Percentiles rank a stretch among this genome's conserved stretches.
Conservation (phyloP, 2,329 filamentous ascomycete species). For the Coleophoma cylindrospora region DNA sequence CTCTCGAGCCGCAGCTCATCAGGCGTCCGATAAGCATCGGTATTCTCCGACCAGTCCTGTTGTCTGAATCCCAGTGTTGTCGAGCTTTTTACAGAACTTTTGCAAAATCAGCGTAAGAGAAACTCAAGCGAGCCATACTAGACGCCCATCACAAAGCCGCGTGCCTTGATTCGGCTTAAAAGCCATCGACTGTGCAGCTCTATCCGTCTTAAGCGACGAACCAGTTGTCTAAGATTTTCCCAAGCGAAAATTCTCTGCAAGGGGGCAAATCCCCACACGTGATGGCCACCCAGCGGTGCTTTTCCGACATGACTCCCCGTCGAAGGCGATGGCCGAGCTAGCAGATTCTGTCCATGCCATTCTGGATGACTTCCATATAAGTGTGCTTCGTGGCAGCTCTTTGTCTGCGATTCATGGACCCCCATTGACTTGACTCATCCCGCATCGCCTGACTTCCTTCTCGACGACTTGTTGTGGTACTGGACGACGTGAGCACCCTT, state of each 20-base stretch:
- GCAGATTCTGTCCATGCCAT: background rate
- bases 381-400: too few species aligned
- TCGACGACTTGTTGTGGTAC: background rate
- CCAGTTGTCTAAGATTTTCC: background rate
- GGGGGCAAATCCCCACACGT: background rate
- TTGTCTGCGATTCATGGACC: too few species aligned
- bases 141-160: too few species aligned
- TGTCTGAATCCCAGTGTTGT: too few species aligned
- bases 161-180: background rate
- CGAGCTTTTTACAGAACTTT: too few species aligned
- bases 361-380: background rate
- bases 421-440: too few species aligned
- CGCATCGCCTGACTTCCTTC: background rate
- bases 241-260: background rate
- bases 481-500: background rate
- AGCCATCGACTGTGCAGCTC: background rate
- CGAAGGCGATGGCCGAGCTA: background rate
- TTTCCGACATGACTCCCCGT: too few species aligned
- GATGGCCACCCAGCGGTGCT: background rate
- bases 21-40: background rate
- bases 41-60: background rate
- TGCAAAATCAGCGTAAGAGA: background rate
- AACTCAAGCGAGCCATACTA: background rate
- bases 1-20: too few species aligned
- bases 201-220: too few species aligned